Conservation (phyloP, 2,329 filamentous ascomycete species). For the Exophiala mesophila region DNA sequence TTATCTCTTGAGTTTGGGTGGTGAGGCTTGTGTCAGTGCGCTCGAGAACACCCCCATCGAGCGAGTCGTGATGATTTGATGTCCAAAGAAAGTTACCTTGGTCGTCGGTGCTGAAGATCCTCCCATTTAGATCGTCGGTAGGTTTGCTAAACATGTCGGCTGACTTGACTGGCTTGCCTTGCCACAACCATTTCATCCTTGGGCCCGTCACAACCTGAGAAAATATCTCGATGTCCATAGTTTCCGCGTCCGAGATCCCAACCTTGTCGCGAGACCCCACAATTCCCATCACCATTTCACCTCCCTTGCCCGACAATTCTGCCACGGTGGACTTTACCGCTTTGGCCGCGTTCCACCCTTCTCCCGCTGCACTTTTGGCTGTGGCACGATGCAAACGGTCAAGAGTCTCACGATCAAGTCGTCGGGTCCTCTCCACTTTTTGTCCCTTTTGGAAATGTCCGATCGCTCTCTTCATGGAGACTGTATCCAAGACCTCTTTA, state of each 20-base stretch:
- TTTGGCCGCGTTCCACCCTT: conserved; percentile 86
- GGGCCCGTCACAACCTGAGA: conserved; percentile 73
- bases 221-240: conserved; percentile 80
- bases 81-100: conserved; percentile 45
- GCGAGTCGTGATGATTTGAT: conserved; percentile 28
- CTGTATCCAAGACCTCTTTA: conserved; percentile 88
- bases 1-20: conserved; percentile 15
- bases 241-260: conserved; percentile 88
- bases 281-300: conserved; percentile 93
- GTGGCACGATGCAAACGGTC: conserved; percentile 76
- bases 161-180: conserved; percentile 75
- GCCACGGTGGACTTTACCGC: conserved; percentile 94
- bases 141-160: conserved; percentile 28
- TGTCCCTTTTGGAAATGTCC: conserved; percentile 84
- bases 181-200: conserved; percentile 88
- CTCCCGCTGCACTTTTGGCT: conserved; percentile 80
- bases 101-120: conserved; percentile 43
- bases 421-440: conserved; percentile 70
- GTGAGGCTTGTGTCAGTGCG: conserved; percentile 17
- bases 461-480: conserved; percentile 76
- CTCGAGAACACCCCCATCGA: conserved; percentile 15
- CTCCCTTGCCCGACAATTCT: conserved; percentile 87
- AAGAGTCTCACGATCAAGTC: conserved; percentile 77
- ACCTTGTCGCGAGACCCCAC: conserved; percentile 81
- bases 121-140: conserved; percentile 29